These are phyloP conservation scores for Podaxis sp. DNA, from an alignment of 768 basidiomycete genomes.

Conservation along the genomic window DNA sequence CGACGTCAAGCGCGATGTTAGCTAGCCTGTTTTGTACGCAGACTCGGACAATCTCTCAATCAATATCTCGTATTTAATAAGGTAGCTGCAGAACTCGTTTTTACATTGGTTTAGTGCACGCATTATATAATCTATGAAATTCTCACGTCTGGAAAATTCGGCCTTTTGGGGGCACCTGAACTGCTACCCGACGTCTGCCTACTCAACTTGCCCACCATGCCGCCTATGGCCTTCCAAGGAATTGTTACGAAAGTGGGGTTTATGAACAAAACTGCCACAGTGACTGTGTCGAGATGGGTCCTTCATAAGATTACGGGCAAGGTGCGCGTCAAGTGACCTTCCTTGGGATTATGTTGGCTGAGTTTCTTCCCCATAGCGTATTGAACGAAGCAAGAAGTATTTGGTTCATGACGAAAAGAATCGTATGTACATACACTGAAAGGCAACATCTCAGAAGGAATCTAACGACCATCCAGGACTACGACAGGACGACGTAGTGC, in stretches of 20 bases:
- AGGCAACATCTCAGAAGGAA: background rate
- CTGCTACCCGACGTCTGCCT: background rate
- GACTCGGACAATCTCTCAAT: too few relatives aligned
- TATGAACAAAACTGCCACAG: constrained; percentile 85
- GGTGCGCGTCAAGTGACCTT: constrained; percentile 38
- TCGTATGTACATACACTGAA: constrained; percentile 41
- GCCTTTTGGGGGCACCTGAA: background rate
- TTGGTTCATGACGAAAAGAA: constrained; percentile 75
- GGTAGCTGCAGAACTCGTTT: too few relatives aligned
- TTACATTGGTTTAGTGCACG: too few relatives aligned
- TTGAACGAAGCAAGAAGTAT: constrained; percentile 76
- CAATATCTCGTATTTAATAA: too few relatives aligned
- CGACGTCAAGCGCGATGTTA: too few relatives aligned
- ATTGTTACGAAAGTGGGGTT: constrained; percentile 77
- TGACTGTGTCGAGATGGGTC: constrained; percentile 74
- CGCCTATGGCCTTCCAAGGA: constrained; percentile 75
- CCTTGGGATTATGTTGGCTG: background rate
- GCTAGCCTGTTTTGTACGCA: too few relatives aligned
- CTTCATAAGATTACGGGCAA: constrained; percentile 77
- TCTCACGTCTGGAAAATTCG: background rate
- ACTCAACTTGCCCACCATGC: constrained; percentile 44
- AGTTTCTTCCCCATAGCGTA: constrained; percentile 44
- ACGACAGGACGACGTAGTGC: constrained; percentile 66
- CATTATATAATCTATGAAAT: background rate
- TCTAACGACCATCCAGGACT: constrained; percentile 42